Evolutionary conservation across 2,329 filamentous ascomycete genomes (phyloP).

Genomic region (Ascochyta rabiei): DNA sequence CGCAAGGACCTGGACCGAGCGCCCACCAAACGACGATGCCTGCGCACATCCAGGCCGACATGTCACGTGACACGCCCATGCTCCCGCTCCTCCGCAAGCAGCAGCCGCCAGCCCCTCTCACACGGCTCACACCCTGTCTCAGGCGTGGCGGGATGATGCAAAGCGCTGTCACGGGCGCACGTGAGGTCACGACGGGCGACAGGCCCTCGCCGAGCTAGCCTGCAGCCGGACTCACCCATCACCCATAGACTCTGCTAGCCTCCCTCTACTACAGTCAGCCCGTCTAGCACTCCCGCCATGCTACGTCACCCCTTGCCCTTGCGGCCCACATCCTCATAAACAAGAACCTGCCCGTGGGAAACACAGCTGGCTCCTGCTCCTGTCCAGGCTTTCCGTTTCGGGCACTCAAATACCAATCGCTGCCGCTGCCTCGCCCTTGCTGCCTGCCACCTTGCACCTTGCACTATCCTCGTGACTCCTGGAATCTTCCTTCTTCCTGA

Average conservation of each 20-base stretch:
- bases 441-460: too few relatives aligned
- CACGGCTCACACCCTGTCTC: neutral
- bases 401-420: slow-evolving; percentile 8
- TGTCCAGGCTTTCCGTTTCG: slow-evolving; percentile 5
- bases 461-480: neutral
- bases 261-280: neutral
- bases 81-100: slow-evolving; percentile 5
- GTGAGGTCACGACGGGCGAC: slow-evolving; percentile 2
- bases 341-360: slow-evolving; percentile 10
- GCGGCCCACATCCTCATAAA: slow-evolving; percentile 7
- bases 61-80: neutral
- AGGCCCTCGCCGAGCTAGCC: neutral
- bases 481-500: neutral
- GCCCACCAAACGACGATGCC: neutral
- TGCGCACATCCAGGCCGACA: slow-evolving; percentile 1
- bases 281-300: neutral
- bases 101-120: neutral
- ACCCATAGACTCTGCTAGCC: too few relatives aligned
- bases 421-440: neutral
- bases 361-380: neutral
- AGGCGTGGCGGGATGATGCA: slow-evolving; percentile 12
- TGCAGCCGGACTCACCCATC: neutral
- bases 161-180: slow-evolving; percentile 1
- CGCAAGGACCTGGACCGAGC: slow-evolving; percentile 8
- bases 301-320: slow-evolving; percentile 11